phyloP scores from a whole-genome alignment of 139 green algal species.

The Trebouxia sp. region DNA sequence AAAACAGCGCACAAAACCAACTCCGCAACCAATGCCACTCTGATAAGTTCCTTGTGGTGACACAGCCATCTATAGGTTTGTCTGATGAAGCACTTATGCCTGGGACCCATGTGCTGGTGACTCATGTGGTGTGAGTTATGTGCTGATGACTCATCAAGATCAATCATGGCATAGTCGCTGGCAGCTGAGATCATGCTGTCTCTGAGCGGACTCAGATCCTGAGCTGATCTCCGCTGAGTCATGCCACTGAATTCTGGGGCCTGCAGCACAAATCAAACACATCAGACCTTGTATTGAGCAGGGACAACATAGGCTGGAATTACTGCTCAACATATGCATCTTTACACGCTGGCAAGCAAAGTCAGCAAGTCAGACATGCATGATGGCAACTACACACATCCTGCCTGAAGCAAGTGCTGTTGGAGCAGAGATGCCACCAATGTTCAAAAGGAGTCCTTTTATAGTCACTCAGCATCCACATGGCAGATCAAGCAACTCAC shows the following conservation, averaged over 20 bases:
- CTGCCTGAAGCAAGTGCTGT: too few species aligned
- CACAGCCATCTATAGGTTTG: constrained; percentile 15
- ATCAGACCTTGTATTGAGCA: neutral
- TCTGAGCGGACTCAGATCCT: neutral
- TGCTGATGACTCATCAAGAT: neutral
- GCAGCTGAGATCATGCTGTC: neutral
- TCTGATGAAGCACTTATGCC: constrained; percentile 5
- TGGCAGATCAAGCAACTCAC: neutral
- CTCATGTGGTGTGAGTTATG: neutral
- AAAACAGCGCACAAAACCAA: neutral
- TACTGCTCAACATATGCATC: neutral
- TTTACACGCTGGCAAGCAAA: neutral
- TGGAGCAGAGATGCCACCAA: too few species aligned
- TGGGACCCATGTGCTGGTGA: neutral
- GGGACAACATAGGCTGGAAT: neutral
- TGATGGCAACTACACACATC: too few species aligned
- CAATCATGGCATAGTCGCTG: neutral
- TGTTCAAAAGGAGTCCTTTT: too few species aligned
- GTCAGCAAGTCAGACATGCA: too few species aligned
- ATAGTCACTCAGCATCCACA: neutral
- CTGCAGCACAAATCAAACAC: neutral
- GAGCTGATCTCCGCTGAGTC: neutral
- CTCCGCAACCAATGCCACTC: neutral
- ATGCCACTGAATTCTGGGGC: neutral
- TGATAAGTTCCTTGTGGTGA: constrained; percentile 10